A percentile compares a stretch with the other conserved stretches of the same genome.
Evolutionary conservation across 1,284 basidiomycete genomes (phyloP).

Genomic region (Cerrena zonata): DNA sequence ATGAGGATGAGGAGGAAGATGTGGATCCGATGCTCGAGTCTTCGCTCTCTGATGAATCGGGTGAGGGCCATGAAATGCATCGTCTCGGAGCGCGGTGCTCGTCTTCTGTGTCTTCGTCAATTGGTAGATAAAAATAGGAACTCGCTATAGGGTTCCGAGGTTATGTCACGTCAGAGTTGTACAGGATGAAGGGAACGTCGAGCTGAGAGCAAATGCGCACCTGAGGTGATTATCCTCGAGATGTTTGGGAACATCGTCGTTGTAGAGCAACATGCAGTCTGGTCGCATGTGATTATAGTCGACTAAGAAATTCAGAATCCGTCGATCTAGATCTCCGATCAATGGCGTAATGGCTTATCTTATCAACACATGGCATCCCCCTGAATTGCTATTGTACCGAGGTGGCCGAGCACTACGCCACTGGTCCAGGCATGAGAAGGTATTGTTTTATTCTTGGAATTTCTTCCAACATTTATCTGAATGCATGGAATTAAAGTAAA

Average conservation of each 20-base stretch:
- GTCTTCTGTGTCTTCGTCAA: constrained; percentile 41
- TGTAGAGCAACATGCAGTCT: constrained; percentile 17
- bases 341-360: constrained; percentile 1
- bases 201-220: constrained; percentile 6
- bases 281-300: constrained; percentile 23
- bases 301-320: neutral
- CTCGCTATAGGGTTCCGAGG: constrained; percentile 41
- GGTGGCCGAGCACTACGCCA: too few species aligned
- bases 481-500: too few species aligned
- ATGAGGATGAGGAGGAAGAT: constrained; percentile 24
- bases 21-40: constrained; percentile 17
- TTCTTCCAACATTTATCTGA: too few species aligned
- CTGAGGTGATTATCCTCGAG: constrained; percentile 42
- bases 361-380: too few species aligned
- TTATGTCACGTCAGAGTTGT: too few species aligned
- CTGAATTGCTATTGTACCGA: too few species aligned
- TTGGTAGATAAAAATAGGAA: constrained; percentile 56
- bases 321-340: neutral
- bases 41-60: constrained; percentile 17
- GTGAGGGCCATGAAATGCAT: constrained; percentile 40
- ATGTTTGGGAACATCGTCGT: constrained; percentile 49
- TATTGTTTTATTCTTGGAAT: too few species aligned
- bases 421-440: too few species aligned
- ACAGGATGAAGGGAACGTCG: too few species aligned
- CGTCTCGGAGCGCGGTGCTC: constrained; percentile 32